Percentiles rank a stretch among this genome's conserved stretches.
Conservation (phyloP, 257 asterid genomes). For the Penstemon newberryi region DNA sequence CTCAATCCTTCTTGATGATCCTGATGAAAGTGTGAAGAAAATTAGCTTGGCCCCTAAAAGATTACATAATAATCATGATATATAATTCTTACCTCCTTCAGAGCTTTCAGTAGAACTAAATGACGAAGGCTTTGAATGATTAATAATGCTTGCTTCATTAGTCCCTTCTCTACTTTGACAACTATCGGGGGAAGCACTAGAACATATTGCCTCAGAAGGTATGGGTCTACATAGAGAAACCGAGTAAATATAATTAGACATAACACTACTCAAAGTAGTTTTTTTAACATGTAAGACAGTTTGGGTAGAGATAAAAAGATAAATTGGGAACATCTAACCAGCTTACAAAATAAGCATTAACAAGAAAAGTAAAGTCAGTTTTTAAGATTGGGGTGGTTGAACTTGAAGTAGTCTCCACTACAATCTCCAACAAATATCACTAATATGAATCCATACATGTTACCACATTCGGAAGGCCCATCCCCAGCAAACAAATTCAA, state of each 20-base stretch:
- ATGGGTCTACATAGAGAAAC: conserved; percentile 25
- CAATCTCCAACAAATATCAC: neutral
- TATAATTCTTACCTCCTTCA: conserved; percentile 35
- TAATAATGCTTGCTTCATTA: conserved; percentile 33
- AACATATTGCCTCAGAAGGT: conserved; percentile 30
- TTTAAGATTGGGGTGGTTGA: neutral
- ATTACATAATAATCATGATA: neutral
- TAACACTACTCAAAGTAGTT: neutral
- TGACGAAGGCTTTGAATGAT: conserved; percentile 42
- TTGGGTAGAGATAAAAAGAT: neutral
- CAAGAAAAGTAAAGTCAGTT: neutral
- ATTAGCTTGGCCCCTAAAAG: neutral
- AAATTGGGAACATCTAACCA: neutral
- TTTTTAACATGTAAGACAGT: neutral
- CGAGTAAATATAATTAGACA: neutral
- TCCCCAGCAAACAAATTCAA: neutral
- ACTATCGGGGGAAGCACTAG: conserved; percentile 22
- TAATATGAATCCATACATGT: neutral
- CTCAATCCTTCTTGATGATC: conserved; percentile 53
- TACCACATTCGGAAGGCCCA: neutral
- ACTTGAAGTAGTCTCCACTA: neutral
- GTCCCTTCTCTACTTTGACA: conserved; percentile 26
- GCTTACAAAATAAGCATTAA: neutral
- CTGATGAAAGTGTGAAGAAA: conserved; percentile 22
- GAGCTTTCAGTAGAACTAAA: conserved; percentile 47